Conservation (phyloP, 306 rosid genomes). For the Gleditsia sinensis region DNA sequence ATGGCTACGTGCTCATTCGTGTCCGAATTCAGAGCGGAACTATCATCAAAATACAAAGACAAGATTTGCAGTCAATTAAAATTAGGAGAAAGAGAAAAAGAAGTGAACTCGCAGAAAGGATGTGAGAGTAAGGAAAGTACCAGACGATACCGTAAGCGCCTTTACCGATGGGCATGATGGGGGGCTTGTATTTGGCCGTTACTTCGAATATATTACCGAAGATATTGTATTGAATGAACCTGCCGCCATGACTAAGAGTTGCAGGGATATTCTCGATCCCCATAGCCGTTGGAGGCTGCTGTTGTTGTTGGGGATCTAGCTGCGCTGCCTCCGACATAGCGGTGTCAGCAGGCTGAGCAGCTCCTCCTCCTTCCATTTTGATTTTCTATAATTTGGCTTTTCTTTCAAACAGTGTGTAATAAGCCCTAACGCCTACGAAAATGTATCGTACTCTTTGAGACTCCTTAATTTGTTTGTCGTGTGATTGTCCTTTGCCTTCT, state of each 20-base stretch:
- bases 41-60: constrained; percentile 1
- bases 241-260: constrained; percentile 76
- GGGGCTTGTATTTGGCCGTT: constrained; percentile 88
- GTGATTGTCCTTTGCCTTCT: neutral
- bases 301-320: constrained; percentile 37
- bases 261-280: constrained; percentile 27
- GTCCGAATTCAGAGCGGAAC: constrained; percentile 92
- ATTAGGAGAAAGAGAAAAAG: neutral
- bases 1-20: constrained; percentile 94
- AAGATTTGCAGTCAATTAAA: neutral
- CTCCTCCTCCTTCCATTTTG: constrained; percentile 35
- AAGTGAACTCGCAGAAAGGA: neutral
- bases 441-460: neutral
- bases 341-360: constrained; percentile 55
- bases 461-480: neutral
- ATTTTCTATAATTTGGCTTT: neutral
- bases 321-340: constrained; percentile 61
- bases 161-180: constrained; percentile 92
- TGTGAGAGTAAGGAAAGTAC: constrained; percentile 40
- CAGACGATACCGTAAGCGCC: constrained; percentile 96
- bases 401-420: neutral
- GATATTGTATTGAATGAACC: constrained; percentile 90
- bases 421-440: constrained; percentile 3
- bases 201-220: constrained; percentile 97
- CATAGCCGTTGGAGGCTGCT: constrained; percentile 32